These are phyloP conservation scores for Didymella pomorum DNA, from an alignment of 2,329 filamentous ascomycete genomes.

Conservation along the genomic window DNA sequence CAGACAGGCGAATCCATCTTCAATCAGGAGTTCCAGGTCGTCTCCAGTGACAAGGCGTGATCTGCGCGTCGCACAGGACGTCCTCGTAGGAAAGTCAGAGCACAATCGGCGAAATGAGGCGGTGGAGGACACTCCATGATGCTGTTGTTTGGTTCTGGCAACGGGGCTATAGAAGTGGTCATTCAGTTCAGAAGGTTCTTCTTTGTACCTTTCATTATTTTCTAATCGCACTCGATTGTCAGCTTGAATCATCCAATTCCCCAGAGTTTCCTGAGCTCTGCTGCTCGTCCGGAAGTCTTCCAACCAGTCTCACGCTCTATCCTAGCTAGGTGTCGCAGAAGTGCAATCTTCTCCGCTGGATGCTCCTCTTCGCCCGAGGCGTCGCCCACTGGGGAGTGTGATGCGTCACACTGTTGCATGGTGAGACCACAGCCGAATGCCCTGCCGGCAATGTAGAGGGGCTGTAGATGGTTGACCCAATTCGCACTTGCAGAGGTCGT, in stretches of 20 bases:
- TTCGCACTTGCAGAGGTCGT: background rate
- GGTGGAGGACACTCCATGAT: too few species aligned
- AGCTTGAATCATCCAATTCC: background rate
- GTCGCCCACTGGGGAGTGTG: too few species aligned
- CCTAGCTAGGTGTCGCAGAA: slow-evolving; percentile 3
- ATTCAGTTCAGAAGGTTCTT: too few species aligned
- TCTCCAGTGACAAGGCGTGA: background rate
- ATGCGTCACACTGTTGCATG: background rate
- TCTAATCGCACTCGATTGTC: too few species aligned
- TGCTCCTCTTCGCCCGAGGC: slow-evolving; percentile 10
- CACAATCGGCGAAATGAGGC: too few species aligned
- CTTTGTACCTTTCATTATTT: too few species aligned
- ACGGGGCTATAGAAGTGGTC: too few species aligned
- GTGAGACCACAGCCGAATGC: background rate
- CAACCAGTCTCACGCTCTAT: slow-evolving; percentile 8
- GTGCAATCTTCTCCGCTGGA: slow-evolving; percentile 6
- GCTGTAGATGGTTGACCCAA: slow-evolving; percentile 10
- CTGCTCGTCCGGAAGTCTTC: slow-evolving; percentile 5
- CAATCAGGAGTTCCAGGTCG: background rate
- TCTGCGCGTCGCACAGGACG: too few species aligned
- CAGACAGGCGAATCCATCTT: too few species aligned
- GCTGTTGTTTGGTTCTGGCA: too few species aligned
- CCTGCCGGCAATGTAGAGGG: slow-evolving; percentile 7
- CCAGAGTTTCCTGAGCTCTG: slow-evolving; percentile 5
- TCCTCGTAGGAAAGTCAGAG: too few species aligned